These are phyloP conservation scores for Naganishia vaughanmartiniae DNA, from an alignment of 768 basidiomycete species.

Conservation along the genomic window DNA sequence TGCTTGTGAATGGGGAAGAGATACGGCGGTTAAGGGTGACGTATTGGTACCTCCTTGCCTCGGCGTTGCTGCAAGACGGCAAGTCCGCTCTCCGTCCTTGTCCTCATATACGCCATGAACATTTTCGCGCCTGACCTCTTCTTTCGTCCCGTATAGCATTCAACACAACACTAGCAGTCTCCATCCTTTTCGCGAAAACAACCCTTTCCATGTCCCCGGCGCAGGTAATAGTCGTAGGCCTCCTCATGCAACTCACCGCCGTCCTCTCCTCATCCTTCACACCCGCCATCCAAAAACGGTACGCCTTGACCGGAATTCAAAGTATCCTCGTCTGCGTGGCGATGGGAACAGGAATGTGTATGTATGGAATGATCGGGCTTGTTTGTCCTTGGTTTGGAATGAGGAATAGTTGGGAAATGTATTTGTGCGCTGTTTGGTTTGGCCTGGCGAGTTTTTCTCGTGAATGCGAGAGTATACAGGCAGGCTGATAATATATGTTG, in stretches of 20 bases:
- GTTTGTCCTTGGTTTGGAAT: conserved; percentile 68
- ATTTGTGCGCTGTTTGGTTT: conserved; percentile 74
- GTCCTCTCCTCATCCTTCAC: conserved; percentile 80
- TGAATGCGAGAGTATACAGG: not conserved
- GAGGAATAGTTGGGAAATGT: conserved; percentile 80
- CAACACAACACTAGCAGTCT: conserved; percentile 86
- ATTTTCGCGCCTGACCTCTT: not conserved
- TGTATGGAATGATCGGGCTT: conserved; percentile 82
- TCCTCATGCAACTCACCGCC: conserved; percentile 69
- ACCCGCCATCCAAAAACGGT: conserved; percentile 66
- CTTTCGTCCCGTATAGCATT: conserved; percentile 59
- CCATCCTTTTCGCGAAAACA: conserved; percentile 89
- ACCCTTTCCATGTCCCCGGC: conserved; percentile 74
- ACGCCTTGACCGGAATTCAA: conserved; percentile 1
- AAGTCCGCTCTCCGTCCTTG: conserved; percentile 35
- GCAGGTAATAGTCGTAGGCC: conserved; percentile 73
- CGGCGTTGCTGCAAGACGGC: conserved; percentile 94
- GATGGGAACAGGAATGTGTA: conserved; percentile 58
- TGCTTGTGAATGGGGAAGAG: conserved; percentile 71
- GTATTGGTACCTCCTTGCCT: conserved; percentile 84
- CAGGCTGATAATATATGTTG: not conserved
- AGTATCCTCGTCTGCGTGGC: conserved; percentile 8
- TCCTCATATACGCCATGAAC: too few relatives aligned
- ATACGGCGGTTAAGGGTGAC: conserved; percentile 74
- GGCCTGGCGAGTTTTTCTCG: conserved; percentile 57